Base-by-base conservation (phyloP, 78 protist species). In the Dictyostelium firmibasis region DNA sequence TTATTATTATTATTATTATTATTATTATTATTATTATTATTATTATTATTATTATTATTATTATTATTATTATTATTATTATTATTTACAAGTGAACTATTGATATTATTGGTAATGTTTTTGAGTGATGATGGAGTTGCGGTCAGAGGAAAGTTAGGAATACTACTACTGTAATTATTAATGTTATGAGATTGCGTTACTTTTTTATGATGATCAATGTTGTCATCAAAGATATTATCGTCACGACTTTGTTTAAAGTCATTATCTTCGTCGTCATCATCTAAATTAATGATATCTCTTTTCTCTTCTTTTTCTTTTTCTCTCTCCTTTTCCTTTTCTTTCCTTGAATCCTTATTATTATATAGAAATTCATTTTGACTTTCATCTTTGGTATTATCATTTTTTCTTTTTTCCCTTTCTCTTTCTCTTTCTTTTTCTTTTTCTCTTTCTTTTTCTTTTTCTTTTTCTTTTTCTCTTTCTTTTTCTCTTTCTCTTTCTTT, bases 401-500 rank as follows among this genome's bases (percentile, higher is more conserved):
- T 64, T 9, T 64, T 33, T 60, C 67, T 57, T n/a, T 62, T n/a
- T 0, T 62, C 11, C n/a, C 4, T 53, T 53, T 53, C 64, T 62
- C 70, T 62, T n/a, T 62, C 1, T n/a, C 31, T n/a, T 62, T 62
- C 20, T 62, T n/a, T 8, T 62, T 9, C 20, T 8, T n/a, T n/a
- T 62, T n/a, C 8, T 64, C 33, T 64, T 60, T 14, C 23, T 6
- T 57, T 2, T 57, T 57, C 25, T 6, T 2, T 57, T 57, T 3
- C 67, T 3, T 57, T 57, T 57, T 60, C 18, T 4, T 60, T 20
- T 43, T 78, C 84, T 4, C 6, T 38, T 9, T 78, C 84, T 44
- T 18, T 78, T 29, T 78, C 84, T 27, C 5, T 78, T 78, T 78
- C 84, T 43, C 84, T 11, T 25, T 38, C 44, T 78, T 64, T 78